Evolutionary conservation across 1,139 yeast species (phyloP), one percentile per base, ranked within the genome.

Genomic region (Saccharomyces pastorianus): DNA sequence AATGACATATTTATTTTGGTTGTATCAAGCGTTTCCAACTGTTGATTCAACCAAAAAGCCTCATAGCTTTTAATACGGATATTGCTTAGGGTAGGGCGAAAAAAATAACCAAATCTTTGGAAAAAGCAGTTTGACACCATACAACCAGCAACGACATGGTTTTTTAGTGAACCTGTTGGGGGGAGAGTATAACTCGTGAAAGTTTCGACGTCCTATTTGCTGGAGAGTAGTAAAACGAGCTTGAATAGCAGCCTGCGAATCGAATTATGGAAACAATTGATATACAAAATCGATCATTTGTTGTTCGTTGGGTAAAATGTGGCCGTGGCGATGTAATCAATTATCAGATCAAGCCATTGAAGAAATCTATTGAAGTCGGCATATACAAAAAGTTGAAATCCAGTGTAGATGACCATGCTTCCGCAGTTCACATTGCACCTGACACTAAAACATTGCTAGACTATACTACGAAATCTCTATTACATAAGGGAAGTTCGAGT

Each of bases 301-400:
- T 90, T 60, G 87, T 91, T 64, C 88, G 91, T 64, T 93, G 98
- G 98, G 83, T 90, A 56, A 80, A 83, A 59, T 88, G 85, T 7
- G 85, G 88, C 0, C 85, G 82, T 48, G 79, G 82, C 57, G 80
- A 85, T 31, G 71, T 78, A 26, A 79, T 91, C 48, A 81, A 81
- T 59, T 93, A 95, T 86, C 91, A 85, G 65, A 78, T 89, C 51
- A 86, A 84, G 64, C 97, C 98, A 1, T 69, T 85, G 64, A 90
- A 87, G 67, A 85, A 84, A 65, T 86, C 96, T n/a, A 83, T 91
- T 53, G 70, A 67, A 46, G 67, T 77, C 49, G 74, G 76, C 25
- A 71, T 77, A 4, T 76, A 74, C 59, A 66, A 70, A 53, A 66
- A 61, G 48, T 53, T 60, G 31, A 64, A 59, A 52, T 49, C 57